Conservation (phyloP, 805 yeast genomes). For the Nakazawaea wyomingensis region DNA sequence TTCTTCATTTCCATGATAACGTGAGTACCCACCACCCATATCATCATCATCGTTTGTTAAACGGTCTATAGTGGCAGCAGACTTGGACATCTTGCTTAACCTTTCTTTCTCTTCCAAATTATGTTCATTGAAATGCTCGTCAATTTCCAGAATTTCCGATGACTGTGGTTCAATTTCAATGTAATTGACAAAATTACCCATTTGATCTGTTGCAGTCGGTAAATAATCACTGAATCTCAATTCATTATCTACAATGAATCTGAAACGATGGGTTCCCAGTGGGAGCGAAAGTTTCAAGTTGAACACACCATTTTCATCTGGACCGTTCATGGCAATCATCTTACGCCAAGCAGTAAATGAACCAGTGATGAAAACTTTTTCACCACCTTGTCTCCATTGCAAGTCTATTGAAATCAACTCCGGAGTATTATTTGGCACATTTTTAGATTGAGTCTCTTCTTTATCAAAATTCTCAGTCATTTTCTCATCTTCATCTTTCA, state of each 20-base stretch:
- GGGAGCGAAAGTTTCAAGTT: constrained; percentile 74
- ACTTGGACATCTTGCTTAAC: constrained; percentile 19
- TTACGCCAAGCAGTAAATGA: constrained; percentile 98
- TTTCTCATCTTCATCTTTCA: constrained; percentile 22
- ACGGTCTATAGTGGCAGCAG: constrained; percentile 45
- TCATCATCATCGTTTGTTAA: constrained; percentile 68
- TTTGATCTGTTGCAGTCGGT: constrained; percentile 96
- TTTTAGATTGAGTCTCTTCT: constrained; percentile 21
- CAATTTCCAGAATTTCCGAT: constrained; percentile 16
- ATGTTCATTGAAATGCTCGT: constrained; percentile 14
- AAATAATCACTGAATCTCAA: constrained; percentile 79
- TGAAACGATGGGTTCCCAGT: constrained; percentile 86
- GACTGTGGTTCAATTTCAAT: constrained; percentile 52
- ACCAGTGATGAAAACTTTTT: constrained; percentile 92
- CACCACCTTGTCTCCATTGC: constrained; percentile 96
- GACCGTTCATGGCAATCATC: constrained; percentile 78
- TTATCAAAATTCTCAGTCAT: constrained; percentile 20
- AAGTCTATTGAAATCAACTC: constrained; percentile 53
- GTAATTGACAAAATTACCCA: constrained; percentile 93
- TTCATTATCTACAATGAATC: constrained; percentile 93
- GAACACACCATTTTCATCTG: constrained; percentile 48
- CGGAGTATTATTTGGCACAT: constrained; percentile 16
- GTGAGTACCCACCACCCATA: constrained; percentile 75
- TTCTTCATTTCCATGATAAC: constrained; percentile 64
- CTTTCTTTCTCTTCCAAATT: constrained; percentile 7